phyloP scores from a whole-genome alignment of 139 green algal genomes.

The Microglena sp. region DNA sequence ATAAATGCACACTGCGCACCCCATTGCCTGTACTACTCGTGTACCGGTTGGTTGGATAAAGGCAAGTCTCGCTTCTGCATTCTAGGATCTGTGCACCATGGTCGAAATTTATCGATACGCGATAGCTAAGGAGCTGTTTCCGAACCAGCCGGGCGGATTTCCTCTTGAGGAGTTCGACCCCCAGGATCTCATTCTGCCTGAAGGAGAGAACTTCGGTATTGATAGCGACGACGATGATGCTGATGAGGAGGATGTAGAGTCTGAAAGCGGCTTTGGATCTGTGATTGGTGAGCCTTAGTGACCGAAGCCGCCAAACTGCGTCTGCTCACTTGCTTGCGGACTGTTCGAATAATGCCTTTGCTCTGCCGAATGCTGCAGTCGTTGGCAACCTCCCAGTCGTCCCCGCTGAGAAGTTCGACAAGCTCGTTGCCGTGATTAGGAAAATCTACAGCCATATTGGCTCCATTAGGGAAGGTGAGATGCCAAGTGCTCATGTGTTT shows the following conservation, averaged over 20 bases:
- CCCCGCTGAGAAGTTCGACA: slow-evolving; percentile 85
- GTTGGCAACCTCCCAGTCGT: slow-evolving; percentile 90
- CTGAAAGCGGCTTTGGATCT: slow-evolving; percentile 84
- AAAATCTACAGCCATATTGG: slow-evolving; percentile 86
- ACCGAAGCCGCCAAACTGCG: not conserved
- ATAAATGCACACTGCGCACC: too few species aligned
- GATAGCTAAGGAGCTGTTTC: slow-evolving; percentile 32
- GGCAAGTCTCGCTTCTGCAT: too few species aligned
- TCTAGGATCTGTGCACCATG: too few species aligned
- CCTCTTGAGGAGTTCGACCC: slow-evolving; percentile 70
- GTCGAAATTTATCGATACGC: slow-evolving; percentile 13
- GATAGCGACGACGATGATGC: slow-evolving; percentile 74
- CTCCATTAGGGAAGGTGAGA: slow-evolving; percentile 62
- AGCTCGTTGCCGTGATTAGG: slow-evolving; percentile 79
- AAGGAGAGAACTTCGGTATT: slow-evolving; percentile 82
- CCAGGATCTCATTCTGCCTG: slow-evolving; percentile 78
- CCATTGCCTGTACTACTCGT: too few species aligned
- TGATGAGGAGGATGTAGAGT: slow-evolving; percentile 72
- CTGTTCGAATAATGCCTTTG: not conserved
- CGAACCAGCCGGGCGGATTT: slow-evolving; percentile 65
- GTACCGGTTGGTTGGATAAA: too few species aligned
- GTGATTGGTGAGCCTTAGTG: slow-evolving; percentile 64
- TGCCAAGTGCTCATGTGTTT: not conserved
- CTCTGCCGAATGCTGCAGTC: slow-evolving; percentile 45
- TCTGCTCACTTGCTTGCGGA: not conserved